Base-by-base conservation (phyloP, 1,284 basidiomycete species). In the Cerrena zonata region DNA sequence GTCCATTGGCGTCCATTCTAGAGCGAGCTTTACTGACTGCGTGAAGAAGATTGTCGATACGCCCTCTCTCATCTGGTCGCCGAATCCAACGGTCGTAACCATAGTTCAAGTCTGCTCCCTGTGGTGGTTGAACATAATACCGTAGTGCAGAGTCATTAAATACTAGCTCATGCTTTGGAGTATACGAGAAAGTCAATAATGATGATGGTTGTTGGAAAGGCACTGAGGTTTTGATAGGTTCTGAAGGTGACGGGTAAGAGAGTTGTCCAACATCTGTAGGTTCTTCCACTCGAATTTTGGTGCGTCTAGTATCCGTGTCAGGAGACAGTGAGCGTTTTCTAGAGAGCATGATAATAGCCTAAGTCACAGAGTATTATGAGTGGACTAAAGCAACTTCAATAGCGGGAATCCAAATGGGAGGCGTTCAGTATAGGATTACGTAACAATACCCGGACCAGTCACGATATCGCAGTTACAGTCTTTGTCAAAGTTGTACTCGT, bases 51-150 rank as follows among this genome's bases (percentile, higher is more conserved):
- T 77, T 70, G 63, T 87, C 84, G n/a, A 89, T 62, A 43, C 85
- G 70, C 3, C 78, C 78, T 45, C 75, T 71, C 54, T 78, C 77
- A 44, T 91, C 89, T 1, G 82, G 78, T 42, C 82, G 74, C 56
- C 78, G 77, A 11, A 78, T 69, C 82, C 87, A 92, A 5, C 75
- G 70, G 12, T 89, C 78, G 61, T 86, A 87, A 1, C 80, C 83
- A 65, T 84, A 79, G 0, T 68, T 65, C 5, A 90, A 72, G 51
- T 84, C 74, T 2, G 84, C 84, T 7, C 76, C 73, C 4, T 61
- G 60, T 2, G 84, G 84, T 5, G 89, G 87, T 45, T 79, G 72
- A 36, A 79, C 70, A 58, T 80, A 89, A 63, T 86, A 88, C 41
- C 81, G 76, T 65, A 91, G 58, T 0, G 86, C 80, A 12, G 81